Conservation (phyloP, 345 rosid genomes). For the Stellera chamaejasme region DNA sequence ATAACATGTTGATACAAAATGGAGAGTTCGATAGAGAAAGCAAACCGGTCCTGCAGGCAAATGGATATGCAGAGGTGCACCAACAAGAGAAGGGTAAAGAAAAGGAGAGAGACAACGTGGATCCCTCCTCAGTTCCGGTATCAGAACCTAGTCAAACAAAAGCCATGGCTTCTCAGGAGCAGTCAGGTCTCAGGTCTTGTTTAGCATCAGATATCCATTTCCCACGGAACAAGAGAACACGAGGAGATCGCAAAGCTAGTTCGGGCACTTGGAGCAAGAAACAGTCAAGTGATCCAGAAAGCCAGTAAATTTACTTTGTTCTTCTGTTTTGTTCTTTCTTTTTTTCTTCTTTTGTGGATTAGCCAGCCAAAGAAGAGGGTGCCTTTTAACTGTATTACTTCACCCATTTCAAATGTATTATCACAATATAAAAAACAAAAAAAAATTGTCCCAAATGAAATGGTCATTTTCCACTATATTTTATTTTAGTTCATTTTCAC, state of each 20-base stretch:
- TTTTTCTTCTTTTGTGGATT: no score
- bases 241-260: conserved; percentile 81
- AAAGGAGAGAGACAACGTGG: conserved; percentile 33
- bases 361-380: no score
- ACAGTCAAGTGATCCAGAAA: conserved; percentile 58
- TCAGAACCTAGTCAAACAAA: conserved; percentile 27
- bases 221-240: conserved; percentile 76
- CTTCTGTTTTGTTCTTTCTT: no score
- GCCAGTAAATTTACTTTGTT: conserved; percentile 33
- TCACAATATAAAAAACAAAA: no score
- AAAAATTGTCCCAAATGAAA: no score
- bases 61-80: conserved; percentile 22
- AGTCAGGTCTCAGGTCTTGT: conserved; percentile 54
- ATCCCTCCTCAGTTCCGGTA: conserved; percentile 24
- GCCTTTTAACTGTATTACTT: no score
- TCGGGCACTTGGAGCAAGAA: conserved; percentile 64
- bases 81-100: conserved; percentile 44
- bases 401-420: no score
- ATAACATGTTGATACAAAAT: conserved; percentile 38
- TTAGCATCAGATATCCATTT: conserved; percentile 60
- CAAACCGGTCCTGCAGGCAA: conserved; percentile 24
- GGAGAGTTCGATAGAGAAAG: conserved; percentile 48
- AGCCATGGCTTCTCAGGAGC: conserved; percentile 20
- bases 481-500: no score
- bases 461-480: no score